Evolutionary conservation across 2,329 filamentous ascomycete species (phyloP).

Genomic region (Penicillium sp.): DNA sequence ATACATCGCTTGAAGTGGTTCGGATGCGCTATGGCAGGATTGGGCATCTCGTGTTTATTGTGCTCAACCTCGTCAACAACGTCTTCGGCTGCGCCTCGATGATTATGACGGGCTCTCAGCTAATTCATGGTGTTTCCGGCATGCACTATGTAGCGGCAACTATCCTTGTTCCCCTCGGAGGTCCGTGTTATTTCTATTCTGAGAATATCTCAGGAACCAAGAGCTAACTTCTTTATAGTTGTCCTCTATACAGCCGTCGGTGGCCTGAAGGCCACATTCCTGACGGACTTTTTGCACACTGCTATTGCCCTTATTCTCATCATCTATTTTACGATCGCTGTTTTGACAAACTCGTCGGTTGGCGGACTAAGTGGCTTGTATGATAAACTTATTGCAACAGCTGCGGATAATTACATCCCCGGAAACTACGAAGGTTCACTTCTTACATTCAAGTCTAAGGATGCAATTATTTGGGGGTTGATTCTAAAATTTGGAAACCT

Average conservation of each 20-base stretch:
- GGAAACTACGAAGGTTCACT: slow-evolving; percentile 50
- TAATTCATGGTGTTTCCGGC: slow-evolving; percentile 47
- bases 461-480: slow-evolving; percentile 44
- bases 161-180: slow-evolving; percentile 47
- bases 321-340: slow-evolving; percentile 47
- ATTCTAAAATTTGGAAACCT: slow-evolving; percentile 51
- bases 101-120: slow-evolving; percentile 46
- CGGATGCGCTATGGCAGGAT: slow-evolving; percentile 47
- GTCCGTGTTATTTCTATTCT: slow-evolving; percentile 21
- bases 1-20: slow-evolving; percentile 52
- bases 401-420: slow-evolving; percentile 40
- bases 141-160: slow-evolving; percentile 50
- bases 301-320: slow-evolving; percentile 48
- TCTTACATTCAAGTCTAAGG: slow-evolving; percentile 49
- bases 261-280: slow-evolving; percentile 49
- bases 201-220: background rate
- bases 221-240: slow-evolving; percentile 26
- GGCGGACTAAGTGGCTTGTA: slow-evolving; percentile 46
- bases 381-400: slow-evolving; percentile 46
- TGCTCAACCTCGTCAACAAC: slow-evolving; percentile 44
- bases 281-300: slow-evolving; percentile 51
- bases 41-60: slow-evolving; percentile 41
- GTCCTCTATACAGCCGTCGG: slow-evolving; percentile 50
- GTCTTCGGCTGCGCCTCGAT: slow-evolving; percentile 46
- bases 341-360: slow-evolving; percentile 44